These are phyloP conservation scores for Pythium aristosporum DNA, from an alignment of 352 stramenopile species.

Conservation along the genomic window DNA sequence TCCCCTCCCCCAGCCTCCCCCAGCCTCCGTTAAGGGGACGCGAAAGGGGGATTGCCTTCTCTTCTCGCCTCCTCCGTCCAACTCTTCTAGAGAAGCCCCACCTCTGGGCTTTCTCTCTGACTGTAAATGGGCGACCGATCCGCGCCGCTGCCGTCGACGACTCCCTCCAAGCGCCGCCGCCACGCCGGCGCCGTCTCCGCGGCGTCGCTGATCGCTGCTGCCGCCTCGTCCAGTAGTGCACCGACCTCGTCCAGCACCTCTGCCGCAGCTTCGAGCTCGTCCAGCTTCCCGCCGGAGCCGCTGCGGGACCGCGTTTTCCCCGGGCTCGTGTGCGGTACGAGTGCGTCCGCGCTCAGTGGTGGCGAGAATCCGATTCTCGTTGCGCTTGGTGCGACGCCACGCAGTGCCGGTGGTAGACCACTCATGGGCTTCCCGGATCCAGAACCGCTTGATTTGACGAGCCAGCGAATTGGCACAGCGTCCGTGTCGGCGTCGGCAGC, in stretches of 20 bases:
- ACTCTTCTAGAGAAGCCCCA: not conserved
- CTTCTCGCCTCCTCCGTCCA: not conserved
- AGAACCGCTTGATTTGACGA: slow-evolving; percentile 43
- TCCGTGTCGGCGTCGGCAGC: slow-evolving; percentile 2
- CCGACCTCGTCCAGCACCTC: too few relatives aligned
- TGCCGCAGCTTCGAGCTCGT: not conserved
- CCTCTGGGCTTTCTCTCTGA: not conserved
- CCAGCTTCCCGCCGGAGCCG: too few relatives aligned
- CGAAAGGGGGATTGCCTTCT: not conserved
- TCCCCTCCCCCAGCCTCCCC: slow-evolving; percentile 8
- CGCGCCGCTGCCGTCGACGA: slow-evolving; percentile 3
- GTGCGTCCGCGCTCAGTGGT: slow-evolving; percentile 4
- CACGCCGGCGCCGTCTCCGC: slow-evolving; percentile 13
- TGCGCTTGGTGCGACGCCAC: slow-evolving; percentile 57
- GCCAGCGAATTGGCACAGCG: slow-evolving; percentile 10
- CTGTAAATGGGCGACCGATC: slow-evolving; percentile 20
- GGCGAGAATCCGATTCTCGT: slow-evolving; percentile 63
- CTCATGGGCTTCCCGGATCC: slow-evolving; percentile 32
- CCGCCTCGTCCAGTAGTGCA: not conserved
- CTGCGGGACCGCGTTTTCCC: slow-evolving; percentile 23
- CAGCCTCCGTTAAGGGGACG: not conserved
- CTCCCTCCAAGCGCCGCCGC: slow-evolving; percentile 53
- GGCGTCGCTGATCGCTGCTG: not conserved
- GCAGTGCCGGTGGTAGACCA: slow-evolving; percentile 3
- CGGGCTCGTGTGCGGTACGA: slow-evolving; percentile 23